Evolutionary conservation across 257 asterid species (phyloP), one percentile per base, ranked within the genome.

Genomic region (Solanum verrucosum): DNA sequence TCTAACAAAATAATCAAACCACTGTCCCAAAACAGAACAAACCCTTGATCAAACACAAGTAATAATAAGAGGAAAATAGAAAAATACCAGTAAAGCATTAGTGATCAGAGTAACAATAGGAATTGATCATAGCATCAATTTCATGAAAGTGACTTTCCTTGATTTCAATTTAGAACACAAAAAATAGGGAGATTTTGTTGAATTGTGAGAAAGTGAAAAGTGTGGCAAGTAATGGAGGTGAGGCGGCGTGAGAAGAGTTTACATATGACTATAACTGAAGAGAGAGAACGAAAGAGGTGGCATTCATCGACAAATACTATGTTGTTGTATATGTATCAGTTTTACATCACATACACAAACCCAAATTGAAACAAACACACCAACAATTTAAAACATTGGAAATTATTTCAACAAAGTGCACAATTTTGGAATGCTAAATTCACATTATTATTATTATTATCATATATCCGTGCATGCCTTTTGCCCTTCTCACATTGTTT

Each of bases 201-300:
- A 29, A 29, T 29, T 81, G 68, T 46, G 68, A 78, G 33, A 33
- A 42, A 78, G 67, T 79, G 85, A 27, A 49, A 72, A 46, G 44
- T 82, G 60, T 77, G 59, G 82, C 25, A 74, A 74, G 83, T 21
- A 37, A 37, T 35, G 20, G 52, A 37, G 20, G 52, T 74, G 52
- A 37, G 85, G 85, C 85, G 85, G 85, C 85, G 85, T 82, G 85
- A 16, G 85, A 82, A 82, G 85, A 82, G 85, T 82, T 49, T 81
- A 18, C 85, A 29, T 82, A 82, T 20, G 85, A 82, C 40, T 82
- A 31, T 49, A 82, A 46, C 85, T 82, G 70, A 82, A 29, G 85
- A 82, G 85, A 82, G 85, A 81, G 84, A 79, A 82, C 65, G 44
- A 20, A 82, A 82, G 70, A 82, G 85, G 85, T 46, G 85, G 40